Base-by-base conservation (phyloP, 1,139 yeast species). In the Geotrichum bryndzae region DNA sequence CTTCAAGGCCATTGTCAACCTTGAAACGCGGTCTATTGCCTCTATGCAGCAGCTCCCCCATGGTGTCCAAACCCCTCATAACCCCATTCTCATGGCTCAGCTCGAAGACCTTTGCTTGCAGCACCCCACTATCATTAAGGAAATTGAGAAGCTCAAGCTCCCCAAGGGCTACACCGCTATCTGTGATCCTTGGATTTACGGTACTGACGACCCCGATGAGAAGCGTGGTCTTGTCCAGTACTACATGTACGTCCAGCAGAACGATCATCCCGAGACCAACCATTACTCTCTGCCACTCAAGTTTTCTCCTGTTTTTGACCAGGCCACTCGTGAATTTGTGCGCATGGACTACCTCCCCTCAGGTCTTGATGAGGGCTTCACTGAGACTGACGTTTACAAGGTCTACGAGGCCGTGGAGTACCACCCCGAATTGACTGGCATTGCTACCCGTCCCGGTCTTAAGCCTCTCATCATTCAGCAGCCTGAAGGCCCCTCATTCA, bases 401-500 rank as follows among this genome's bases (percentile, higher is more conserved):
- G 54, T 50, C 22, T 56, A 50, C 27, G 66, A 64, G 11, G 62
- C 64, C 2, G 61, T 61, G 31, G 66, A 64, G 52, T 63, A 64
- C 53, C 55, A 63, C 50, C 68, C 65, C 22, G 66, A 64, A 25
- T 60, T 66, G 35, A 65, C 62, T 51, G 58, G 59, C 10, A 85
- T 66, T 50, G 57, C 63, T 41, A 38, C 78, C 85, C 70, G 84
- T 81, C 69, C 86, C 74, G 86, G 82, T 48, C 79, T 87, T 67
- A 86, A 86, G 72, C 91, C 92, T 58, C 79, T 87, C 69, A 74
- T 84, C 65, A 78, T 85, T 57, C 72, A 80, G 53, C 96, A 89
- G 76, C 96, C 96, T 60, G 94, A 89, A 70, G 96, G 96, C 66
- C 88, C 95, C 25, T 86, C 94, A 0, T 89, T 87, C 76, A 69